Conservation (phyloP, 2,329 filamentous ascomycete genomes). For the Beauveria sp. region DNA sequence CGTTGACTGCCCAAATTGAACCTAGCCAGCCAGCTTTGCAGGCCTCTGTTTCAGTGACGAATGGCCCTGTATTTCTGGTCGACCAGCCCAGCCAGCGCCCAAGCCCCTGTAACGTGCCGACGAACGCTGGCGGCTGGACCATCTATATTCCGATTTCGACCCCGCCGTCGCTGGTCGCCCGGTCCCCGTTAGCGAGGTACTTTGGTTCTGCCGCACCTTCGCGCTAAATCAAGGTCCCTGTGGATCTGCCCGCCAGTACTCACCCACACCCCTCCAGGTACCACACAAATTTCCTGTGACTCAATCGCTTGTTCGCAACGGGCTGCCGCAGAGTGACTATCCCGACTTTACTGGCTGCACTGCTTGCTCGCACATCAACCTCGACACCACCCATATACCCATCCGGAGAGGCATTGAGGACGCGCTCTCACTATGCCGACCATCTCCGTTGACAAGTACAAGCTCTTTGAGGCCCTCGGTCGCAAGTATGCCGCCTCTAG, state of each 20-base stretch:
- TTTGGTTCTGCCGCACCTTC: background rate
- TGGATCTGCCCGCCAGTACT: conserved; percentile 7
- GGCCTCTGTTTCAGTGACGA: background rate
- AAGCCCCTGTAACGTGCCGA: background rate
- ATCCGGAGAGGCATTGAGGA: conserved; percentile 17
- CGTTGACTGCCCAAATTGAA: background rate
- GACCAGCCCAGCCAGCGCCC: background rate
- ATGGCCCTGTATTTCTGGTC: background rate
- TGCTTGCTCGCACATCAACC: background rate
- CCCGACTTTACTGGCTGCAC: background rate
- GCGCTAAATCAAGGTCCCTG: background rate
- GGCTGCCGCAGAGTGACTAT: background rate
- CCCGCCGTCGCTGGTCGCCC: background rate
- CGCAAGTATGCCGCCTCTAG: conserved; percentile 53
- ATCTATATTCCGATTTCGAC: conserved; percentile 10
- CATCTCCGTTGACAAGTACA: conserved; percentile 92
- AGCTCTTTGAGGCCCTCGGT: conserved; percentile 86
- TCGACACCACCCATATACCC: background rate
- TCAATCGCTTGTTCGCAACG: conserved; percentile 18
- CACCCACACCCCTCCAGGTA: conserved; percentile 3
- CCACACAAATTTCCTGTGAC: conserved; percentile 34
- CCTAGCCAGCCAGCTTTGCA: background rate
- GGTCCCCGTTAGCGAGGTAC: conserved; percentile 14
- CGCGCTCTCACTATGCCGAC: conserved; percentile 67
- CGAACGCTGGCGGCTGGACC: conserved; percentile 5